These are phyloP conservation scores for Ramalina intermedia DNA, from an alignment of 495 filamentous ascomycete species.

Conservation along the genomic window DNA sequence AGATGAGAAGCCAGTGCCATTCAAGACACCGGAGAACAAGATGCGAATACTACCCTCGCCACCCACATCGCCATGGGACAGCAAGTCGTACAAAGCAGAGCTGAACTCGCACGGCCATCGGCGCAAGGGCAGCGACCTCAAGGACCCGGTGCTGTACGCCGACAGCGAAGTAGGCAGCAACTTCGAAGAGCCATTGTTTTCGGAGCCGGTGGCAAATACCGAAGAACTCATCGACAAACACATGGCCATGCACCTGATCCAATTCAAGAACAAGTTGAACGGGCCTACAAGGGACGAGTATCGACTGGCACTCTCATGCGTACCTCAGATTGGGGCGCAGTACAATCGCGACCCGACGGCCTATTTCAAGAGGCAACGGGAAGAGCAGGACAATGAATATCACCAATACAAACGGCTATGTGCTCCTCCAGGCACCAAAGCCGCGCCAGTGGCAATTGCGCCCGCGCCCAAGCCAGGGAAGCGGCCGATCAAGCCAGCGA, in stretches of 20 bases:
- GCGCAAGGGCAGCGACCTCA: constrained; percentile 21
- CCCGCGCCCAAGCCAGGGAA: constrained; percentile 22
- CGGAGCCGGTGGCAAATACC: constrained; percentile 28
- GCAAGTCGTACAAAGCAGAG: constrained; percentile 36
- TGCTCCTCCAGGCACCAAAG: constrained; percentile 11
- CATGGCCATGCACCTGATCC: constrained; percentile 45
- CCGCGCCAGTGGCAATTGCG: constrained; percentile 10
- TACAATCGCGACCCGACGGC: constrained; percentile 42
- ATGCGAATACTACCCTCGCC: constrained; percentile 48
- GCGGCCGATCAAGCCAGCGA: constrained; percentile 11
- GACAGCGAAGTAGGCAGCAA: constrained; percentile 22
- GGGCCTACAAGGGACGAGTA: constrained; percentile 61
- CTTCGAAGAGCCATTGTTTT: constrained; percentile 39
- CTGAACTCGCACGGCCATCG: constrained; percentile 24
- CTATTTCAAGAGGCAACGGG: constrained; percentile 51
- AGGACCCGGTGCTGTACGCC: constrained; percentile 51
- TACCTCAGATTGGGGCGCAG: constrained; percentile 44
- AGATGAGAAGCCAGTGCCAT: constrained; percentile 34
- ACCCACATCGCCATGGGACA: constrained; percentile 53
- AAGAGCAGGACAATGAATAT: constrained; percentile 39
- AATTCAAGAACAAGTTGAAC: constrained; percentile 39
- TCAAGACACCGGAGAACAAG: constrained; percentile 28
- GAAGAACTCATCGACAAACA: constrained; percentile 49
- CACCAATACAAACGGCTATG: constrained; percentile 27
- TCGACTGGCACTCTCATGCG: constrained; percentile 48